phyloP scores from a whole-genome alignment of 2,329 filamentous ascomycete species.

The Sporothrix inflata region DNA sequence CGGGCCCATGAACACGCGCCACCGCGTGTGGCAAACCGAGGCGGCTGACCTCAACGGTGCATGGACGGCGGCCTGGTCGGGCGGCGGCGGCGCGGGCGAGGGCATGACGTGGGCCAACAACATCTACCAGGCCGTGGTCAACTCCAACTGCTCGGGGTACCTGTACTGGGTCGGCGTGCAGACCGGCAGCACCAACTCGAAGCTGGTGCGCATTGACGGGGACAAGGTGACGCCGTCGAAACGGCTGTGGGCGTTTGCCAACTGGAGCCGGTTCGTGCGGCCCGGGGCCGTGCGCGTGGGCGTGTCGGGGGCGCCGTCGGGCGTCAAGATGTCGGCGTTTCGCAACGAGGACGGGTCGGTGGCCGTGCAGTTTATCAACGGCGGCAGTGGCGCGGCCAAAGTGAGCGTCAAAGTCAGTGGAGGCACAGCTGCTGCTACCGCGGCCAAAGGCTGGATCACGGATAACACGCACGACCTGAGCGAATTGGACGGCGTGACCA shows the following conservation, averaged over 20 bases:
- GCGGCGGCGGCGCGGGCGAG: constrained; percentile 47
- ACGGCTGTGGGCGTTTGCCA: constrained; percentile 39
- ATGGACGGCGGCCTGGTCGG: constrained; percentile 45
- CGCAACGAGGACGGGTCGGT: constrained; percentile 42
- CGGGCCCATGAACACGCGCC: constrained; percentile 44
- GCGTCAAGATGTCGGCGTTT: constrained; percentile 39
- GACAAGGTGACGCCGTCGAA: constrained; percentile 35
- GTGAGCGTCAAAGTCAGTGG: constrained; percentile 31
- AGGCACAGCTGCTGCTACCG: background rate
- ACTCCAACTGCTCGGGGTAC: constrained; percentile 49
- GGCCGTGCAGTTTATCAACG: constrained; percentile 41
- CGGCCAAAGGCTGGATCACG: constrained; percentile 29
- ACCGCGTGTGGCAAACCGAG: constrained; percentile 52
- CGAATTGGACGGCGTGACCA: constrained; percentile 20
- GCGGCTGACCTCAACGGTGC: constrained; percentile 45
- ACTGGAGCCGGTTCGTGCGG: constrained; percentile 41
- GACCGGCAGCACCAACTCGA: constrained; percentile 38
- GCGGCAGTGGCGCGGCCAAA: constrained; percentile 28
- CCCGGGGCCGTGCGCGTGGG: constrained; percentile 39
- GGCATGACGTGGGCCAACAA: constrained; percentile 49
- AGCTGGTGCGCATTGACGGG: constrained; percentile 36
- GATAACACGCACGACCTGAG: constrained; percentile 28
- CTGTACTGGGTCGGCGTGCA: constrained; percentile 48
- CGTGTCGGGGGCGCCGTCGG: constrained; percentile 33
- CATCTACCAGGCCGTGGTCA: constrained; percentile 48